Evolutionary conservation across 208 protist genomes (phyloP).

Genomic region (Tritrichomonas foetus): DNA sequence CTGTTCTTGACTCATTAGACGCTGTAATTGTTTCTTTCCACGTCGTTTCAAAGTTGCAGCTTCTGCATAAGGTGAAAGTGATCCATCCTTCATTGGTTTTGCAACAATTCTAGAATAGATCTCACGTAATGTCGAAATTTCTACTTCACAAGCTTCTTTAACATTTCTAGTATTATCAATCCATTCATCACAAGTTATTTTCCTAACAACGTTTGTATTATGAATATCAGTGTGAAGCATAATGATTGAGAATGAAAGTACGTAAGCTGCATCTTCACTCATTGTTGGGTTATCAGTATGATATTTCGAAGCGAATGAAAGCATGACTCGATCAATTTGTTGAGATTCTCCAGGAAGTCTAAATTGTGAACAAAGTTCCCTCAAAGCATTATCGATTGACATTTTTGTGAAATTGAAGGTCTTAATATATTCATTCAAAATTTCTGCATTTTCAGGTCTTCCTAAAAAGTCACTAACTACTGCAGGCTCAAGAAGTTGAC

Average conservation of each 20-base stretch:
- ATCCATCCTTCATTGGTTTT: background rate
- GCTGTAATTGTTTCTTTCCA: background rate
- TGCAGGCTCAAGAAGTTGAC: background rate
- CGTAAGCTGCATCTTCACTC: conserved; percentile 17
- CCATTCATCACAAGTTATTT: conserved; percentile 56
- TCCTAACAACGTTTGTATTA: conserved; percentile 47
- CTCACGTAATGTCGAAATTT: background rate
- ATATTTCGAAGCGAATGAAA: conserved; percentile 9
- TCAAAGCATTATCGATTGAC: background rate
- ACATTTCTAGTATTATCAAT: conserved; percentile 51
- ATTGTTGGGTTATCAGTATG: background rate
- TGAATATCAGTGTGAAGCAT: conserved; percentile 47
- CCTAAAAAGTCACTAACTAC: background rate
- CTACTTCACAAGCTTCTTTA: conserved; percentile 49
- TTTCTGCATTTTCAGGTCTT: background rate
- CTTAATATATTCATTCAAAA: background rate
- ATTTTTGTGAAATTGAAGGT: conserved; percentile 28
- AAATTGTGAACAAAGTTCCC: background rate
- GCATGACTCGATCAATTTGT: conserved; percentile 43
- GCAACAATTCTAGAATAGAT: background rate
- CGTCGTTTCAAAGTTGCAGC: background rate
- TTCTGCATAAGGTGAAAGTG: background rate
- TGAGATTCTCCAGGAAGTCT: conserved; percentile 42
- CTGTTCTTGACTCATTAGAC: background rate
- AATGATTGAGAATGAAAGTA: conserved; percentile 42